phyloP scores from a whole-genome alignment of 83 land plant species.

The Picea abies region DNA sequence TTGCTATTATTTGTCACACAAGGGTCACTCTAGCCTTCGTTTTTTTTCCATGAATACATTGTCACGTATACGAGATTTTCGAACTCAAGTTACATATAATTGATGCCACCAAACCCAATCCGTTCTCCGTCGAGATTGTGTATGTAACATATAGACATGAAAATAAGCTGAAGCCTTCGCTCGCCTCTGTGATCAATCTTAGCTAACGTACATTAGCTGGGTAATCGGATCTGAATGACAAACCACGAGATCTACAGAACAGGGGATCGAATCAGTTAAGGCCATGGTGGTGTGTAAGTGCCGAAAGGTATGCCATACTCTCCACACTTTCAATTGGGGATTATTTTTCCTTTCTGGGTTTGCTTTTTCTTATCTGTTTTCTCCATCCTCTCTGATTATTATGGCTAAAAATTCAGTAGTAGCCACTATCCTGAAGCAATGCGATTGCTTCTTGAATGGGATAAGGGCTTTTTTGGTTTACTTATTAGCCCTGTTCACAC shows the following conservation, averaged over 20 bases:
- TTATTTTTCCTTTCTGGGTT: neutral
- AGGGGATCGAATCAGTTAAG: neutral
- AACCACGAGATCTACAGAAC: neutral
- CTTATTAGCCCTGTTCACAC: neutral
- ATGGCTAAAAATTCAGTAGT: neutral
- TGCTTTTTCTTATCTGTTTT: neutral
- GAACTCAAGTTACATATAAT: no score
- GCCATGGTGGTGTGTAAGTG: constrained; percentile 98
- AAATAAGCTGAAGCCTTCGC: no score
- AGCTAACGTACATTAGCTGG: neutral
- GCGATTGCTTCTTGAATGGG: neutral
- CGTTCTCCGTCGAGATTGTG: no score
- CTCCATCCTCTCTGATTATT: neutral
- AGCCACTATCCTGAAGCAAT: neutral
- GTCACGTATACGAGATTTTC: no score
- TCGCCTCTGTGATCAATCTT: no score
- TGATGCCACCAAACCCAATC: no score
- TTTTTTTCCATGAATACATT: no score
- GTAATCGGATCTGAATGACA: neutral
- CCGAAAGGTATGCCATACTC: constrained; percentile 64
- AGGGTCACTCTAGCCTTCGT: no score
- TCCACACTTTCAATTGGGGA: neutral
- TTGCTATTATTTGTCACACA: no score
- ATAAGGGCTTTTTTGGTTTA: no score
- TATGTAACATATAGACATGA: no score